A percentile compares a stretch with the other conserved stretches of the same genome.
Conservation (phyloP, 768 basidiomycete species). For the Tylopilus sp. region DNA sequence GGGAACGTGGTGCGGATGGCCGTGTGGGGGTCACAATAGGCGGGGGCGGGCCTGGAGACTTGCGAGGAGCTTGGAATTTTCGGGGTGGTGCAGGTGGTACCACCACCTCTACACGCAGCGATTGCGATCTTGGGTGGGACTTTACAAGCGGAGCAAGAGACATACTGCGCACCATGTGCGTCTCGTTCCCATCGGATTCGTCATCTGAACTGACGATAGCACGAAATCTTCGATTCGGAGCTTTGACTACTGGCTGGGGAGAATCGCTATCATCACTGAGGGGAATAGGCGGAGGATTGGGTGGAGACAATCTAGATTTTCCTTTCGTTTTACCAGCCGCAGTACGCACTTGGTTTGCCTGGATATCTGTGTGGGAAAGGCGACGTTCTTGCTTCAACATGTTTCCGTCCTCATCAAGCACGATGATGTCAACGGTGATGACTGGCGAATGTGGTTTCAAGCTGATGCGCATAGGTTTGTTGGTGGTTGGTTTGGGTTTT, state of each 20-base stretch:
- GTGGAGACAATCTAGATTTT: background rate
- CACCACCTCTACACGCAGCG: conserved; percentile 37
- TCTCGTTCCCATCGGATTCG: conserved; percentile 40
- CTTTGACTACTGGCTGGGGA: conserved; percentile 9
- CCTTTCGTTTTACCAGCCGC: conserved; percentile 10
- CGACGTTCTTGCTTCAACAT: conserved; percentile 60
- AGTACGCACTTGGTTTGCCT: conserved; percentile 29
- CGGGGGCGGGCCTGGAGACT: conserved; percentile 7
- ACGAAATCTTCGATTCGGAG: conserved; percentile 13
- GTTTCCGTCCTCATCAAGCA: conserved; percentile 58
- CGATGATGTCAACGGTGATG: conserved; percentile 63
- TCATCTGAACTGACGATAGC: conserved; percentile 43
- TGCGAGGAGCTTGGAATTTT: conserved; percentile 16
- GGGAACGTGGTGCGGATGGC: background rate
- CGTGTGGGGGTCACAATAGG: conserved; percentile 3
- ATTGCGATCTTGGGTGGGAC: conserved; percentile 14
- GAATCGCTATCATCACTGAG: conserved; percentile 29
- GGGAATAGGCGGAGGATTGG: conserved; percentile 14
- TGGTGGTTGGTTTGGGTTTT: conserved; percentile 19
- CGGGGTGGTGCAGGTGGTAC: conserved; percentile 35
- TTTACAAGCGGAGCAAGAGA: conserved; percentile 4
- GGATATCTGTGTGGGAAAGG: conserved; percentile 45
- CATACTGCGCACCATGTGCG: conserved; percentile 4
- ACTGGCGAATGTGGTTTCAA: conserved; percentile 44
- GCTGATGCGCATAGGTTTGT: conserved; percentile 21